phyloP scores from a whole-genome alignment of 768 basidiomycete species.

The Tylopilus rubrobrunneus region DNA sequence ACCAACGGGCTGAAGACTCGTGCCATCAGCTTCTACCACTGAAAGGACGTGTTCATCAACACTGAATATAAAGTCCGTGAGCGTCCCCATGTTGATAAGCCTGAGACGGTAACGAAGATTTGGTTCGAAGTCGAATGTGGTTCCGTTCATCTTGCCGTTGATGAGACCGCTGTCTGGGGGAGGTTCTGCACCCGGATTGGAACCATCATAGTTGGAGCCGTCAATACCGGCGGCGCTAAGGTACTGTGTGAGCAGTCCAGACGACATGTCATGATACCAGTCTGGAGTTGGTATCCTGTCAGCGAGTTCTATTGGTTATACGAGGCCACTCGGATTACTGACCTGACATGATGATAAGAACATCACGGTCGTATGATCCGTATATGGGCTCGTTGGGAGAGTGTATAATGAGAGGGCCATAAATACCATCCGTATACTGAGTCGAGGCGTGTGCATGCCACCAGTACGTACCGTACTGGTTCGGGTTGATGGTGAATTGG shows the following conservation, averaged over 20 bases:
- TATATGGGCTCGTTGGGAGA: slow-evolving; percentile 32
- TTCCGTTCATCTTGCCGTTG: slow-evolving; percentile 26
- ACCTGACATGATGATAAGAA: slow-evolving; percentile 35
- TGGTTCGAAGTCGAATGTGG: slow-evolving; percentile 32
- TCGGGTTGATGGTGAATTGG: slow-evolving; percentile 38
- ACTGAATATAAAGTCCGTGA: slow-evolving; percentile 43
- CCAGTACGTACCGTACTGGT: slow-evolving; percentile 46
- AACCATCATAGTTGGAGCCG: slow-evolving; percentile 27
- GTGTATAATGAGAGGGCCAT: slow-evolving; percentile 46
- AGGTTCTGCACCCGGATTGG: slow-evolving; percentile 34
- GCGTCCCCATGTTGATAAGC: slow-evolving; percentile 44
- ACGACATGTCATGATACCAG: slow-evolving; percentile 33
- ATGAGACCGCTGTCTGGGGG: slow-evolving; percentile 38
- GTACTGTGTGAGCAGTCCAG: slow-evolving; percentile 28
- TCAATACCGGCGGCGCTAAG: slow-evolving; percentile 26
- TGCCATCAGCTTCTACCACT: slow-evolving; percentile 49
- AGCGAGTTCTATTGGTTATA: background rate
- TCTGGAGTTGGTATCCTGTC: slow-evolving; percentile 13
- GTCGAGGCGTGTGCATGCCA: slow-evolving; percentile 41
- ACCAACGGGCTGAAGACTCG: slow-evolving; percentile 34
- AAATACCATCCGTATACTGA: slow-evolving; percentile 48
- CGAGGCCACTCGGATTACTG: slow-evolving; percentile 9
- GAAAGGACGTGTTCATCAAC: slow-evolving; percentile 44
- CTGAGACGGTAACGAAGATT: slow-evolving; percentile 43
- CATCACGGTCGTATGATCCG: slow-evolving; percentile 37